Evolutionary conservation across 805 yeast species (phyloP), one percentile per base, ranked within the genome.

Genomic region (Yamadazyma kitorensis): DNA sequence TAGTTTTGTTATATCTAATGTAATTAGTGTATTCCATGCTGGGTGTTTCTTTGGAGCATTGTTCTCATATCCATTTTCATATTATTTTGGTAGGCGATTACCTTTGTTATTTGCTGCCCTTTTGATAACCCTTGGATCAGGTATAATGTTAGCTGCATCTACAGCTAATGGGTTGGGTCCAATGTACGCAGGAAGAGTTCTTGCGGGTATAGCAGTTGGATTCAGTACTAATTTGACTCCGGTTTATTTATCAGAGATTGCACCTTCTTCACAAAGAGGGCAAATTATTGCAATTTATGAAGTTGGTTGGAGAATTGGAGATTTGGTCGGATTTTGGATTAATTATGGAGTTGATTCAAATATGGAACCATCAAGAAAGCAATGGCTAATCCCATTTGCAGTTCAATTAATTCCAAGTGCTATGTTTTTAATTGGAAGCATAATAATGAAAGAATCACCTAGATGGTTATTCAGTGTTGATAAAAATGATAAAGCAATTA

Each of bases 341-440:
- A 40, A 37, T 27, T 33, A 27, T 25, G 39, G 34, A 13, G 36
- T 27, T 18, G 31, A 31, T 18, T 24, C 22, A 13, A 17, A 32
- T 24, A 31, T 37, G 9, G 27, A 49, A 3, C 33, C 44, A 2
- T 41, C 49, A 1, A 55, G 48, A 29, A 51, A 49, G 31, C 69
- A 62, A 44, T 62, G 68, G 68, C 46, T 58, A 23, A 59, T 62
- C 34, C 69, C 69, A 4, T 62, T 62, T 47, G 69, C 67, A 3
- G 44, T 62, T 15, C 69, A 62, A 44, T 44, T 62, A 15, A 59
- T 62, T 29, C 68, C 68, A 12, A 50, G 60, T 33, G 67, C 58
- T 2, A 34, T 62, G 44, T 62, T 61, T 33, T 46, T 62, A 29
- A 31, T 52, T 10, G 67, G 68, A 4, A 47, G 57, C 17, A 18